Evolutionary conservation across 2,329 filamentous ascomycete genomes (phyloP), one percentile per base, ranked within the genome.

Genomic region (Diplocarpon mali): DNA sequence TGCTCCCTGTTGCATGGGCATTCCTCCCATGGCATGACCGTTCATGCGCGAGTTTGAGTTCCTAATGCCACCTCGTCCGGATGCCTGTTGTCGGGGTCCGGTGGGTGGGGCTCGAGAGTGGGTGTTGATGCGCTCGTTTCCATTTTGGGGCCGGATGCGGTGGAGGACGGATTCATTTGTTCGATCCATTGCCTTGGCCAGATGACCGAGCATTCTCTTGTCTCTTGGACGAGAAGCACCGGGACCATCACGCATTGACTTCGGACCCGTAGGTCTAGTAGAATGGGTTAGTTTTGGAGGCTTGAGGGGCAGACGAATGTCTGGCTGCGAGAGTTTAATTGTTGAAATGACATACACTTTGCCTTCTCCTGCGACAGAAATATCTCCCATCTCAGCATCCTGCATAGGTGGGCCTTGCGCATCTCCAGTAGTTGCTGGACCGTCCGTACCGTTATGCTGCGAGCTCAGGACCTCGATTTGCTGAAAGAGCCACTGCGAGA

Each of bases 401-500:
- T 78, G 72, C 24, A 72, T 69, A 44, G 56, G 59, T 34, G 55
- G 35, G 24, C 40, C 47, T 42, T 84, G 78, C 36, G 75, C 75
- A 57, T 89, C 83, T 54, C 75, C 71, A 27, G 39, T 27, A 32
- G 20, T 28, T 13, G 35, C 35, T 10, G 35, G 17, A n/a, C 30
- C 60, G 11, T 58, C 53, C 31, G 31, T 35, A 17, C 75, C 75
- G 53, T 79, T 80, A 47, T 80, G 58, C 61, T 82, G 77, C 39
- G 69, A 68, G 58, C 81, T 78, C 50, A 92, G 69, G 11, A 68
- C 52, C 37, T 83, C 77, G 49, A 95, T 81, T 62, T 94, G 84
- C 44, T 88, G 77, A 61, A 96, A 96, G n/a, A 98, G 70, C 92
- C 92, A 98, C 61, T 73, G 75, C 50, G 89, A 80, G 62, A 98